Evolutionary conservation across 2,329 filamentous ascomycete species (phyloP).

Genomic region (Raffaelea ambrosiae): DNA sequence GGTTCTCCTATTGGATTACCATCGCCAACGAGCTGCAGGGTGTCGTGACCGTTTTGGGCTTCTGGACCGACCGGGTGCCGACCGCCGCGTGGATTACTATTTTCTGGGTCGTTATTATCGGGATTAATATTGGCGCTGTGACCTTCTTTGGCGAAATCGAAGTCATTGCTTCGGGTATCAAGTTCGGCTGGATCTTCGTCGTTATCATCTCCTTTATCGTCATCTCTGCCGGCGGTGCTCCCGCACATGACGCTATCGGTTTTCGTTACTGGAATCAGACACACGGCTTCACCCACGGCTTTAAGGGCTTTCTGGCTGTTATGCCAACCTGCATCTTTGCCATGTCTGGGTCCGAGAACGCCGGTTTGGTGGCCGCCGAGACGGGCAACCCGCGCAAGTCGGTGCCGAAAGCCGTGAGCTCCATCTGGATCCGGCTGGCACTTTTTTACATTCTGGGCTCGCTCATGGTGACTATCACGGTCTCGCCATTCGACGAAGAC

Average conservation of each 20-base stretch:
- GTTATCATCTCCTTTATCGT: conserved; percentile 42
- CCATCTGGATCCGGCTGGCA: conserved; percentile 37
- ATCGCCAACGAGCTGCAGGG: conserved; percentile 7
- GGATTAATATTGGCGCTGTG: conserved; percentile 7
- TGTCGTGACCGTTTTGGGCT: conserved; percentile 3
- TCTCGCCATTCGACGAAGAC: conserved; percentile 34
- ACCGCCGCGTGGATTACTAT: conserved; percentile 5
- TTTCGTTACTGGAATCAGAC: conserved; percentile 10
- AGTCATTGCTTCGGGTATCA: conserved; percentile 22
- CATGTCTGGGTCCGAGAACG: conserved; percentile 64
- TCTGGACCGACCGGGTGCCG: conserved; percentile 8
- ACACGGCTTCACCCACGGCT: conserved; percentile 21
- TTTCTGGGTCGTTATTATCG: conserved; percentile 8
- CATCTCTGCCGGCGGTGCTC: conserved; percentile 32
- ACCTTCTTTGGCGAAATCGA: conserved; percentile 12
- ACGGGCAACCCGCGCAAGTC: conserved; percentile 61
- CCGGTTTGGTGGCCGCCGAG: conserved; percentile 65
- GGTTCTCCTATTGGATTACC: conserved; percentile 37
- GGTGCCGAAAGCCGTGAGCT: conserved; percentile 74
- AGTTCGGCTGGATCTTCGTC: conserved; percentile 39
- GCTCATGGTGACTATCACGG: conserved; percentile 40
- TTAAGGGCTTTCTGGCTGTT: conserved; percentile 63
- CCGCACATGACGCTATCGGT: conserved; percentile 6
- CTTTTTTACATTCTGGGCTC: conserved; percentile 43
- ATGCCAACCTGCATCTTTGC: conserved; percentile 66